These are phyloP conservation scores for Onygena corvina DNA, from an alignment of 2,329 filamentous ascomycete species.

Conservation along the genomic window DNA sequence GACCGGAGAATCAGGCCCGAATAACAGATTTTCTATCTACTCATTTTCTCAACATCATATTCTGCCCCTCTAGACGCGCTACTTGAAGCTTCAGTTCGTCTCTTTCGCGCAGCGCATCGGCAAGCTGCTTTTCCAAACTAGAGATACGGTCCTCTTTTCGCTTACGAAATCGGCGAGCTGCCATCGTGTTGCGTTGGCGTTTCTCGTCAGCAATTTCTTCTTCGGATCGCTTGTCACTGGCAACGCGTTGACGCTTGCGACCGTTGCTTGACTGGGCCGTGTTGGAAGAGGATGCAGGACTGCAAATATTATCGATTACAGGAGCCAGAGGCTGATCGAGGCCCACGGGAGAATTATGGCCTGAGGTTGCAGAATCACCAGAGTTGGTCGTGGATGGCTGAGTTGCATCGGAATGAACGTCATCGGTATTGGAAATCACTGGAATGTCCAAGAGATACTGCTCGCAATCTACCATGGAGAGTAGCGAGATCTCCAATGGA, in stretches of 20 bases:
- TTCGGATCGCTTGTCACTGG: background rate
- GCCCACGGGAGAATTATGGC: background rate
- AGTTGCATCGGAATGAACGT: background rate
- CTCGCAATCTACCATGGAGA: background rate
- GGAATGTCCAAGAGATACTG: background rate
- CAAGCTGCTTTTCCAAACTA: constrained; percentile 49
- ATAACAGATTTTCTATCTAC: background rate
- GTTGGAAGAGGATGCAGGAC: background rate
- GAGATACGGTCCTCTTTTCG: constrained; percentile 55
- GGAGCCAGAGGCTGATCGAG: background rate
- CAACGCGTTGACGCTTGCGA: background rate
- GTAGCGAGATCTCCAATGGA: background rate
- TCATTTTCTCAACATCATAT: constrained; percentile 46
- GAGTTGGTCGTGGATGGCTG: background rate
- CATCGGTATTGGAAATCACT: background rate
- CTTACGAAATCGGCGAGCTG: constrained; percentile 60
- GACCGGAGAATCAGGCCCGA: too few relatives aligned
- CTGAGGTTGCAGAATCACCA: background rate
- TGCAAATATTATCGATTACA: background rate
- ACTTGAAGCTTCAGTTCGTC: constrained; percentile 53
- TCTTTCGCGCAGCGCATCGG: constrained; percentile 47
- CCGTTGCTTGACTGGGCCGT: background rate
- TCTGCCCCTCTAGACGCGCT: constrained; percentile 54
- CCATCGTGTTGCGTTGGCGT: constrained; percentile 56
- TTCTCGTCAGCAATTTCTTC: constrained; percentile 30